Conservation (phyloP, 345 rosid genomes). For the Odontarrhena argentea region DNA sequence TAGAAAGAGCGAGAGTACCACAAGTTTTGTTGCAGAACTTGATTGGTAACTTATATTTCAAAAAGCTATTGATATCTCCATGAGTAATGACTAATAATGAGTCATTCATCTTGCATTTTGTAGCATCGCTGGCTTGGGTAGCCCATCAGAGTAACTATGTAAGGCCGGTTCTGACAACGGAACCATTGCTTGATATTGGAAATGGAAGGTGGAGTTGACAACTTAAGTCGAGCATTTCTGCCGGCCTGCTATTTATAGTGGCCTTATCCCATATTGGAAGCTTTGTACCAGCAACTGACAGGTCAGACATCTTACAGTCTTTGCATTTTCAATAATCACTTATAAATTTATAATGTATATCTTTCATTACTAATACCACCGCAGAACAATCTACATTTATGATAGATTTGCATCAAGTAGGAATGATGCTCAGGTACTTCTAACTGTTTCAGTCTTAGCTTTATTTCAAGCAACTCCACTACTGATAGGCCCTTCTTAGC, state of each 20-base stretch:
- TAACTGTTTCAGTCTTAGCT: conserved; percentile 5
- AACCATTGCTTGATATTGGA: conserved; percentile 69
- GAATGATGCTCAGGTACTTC: conserved; percentile 86
- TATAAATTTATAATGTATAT: conserved; percentile 1
- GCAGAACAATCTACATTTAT: conserved; percentile 93
- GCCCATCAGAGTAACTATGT: conserved; percentile 93
- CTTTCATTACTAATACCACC: conserved; percentile 37
- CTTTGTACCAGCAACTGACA: conserved; percentile 97
- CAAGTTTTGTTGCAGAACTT: conserved; percentile 72
- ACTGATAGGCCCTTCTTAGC: conserved; percentile 3
- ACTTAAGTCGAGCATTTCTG: conserved; percentile 46
- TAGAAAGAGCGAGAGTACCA: too few relatives aligned
- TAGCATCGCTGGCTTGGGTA: conserved; percentile 84
- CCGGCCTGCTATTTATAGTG: conserved; percentile 56
- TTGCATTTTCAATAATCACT: conserved; percentile 22
- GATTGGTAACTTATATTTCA: conserved; percentile 69
- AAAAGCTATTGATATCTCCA: conserved; percentile 14
- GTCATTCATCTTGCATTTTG: conserved; percentile 21
- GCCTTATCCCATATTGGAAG: conserved; percentile 98
- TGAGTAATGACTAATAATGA: conserved; percentile 13
- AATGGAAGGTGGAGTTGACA: conserved; percentile 69
- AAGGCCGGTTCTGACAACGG: conserved; percentile 78
- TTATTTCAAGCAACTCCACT: conserved; percentile 1
- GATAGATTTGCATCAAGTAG: conserved; percentile 99
- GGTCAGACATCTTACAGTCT: conserved; percentile 49